Conservation (phyloP, 345 rosid species). For the Camelina sativa region DNA sequence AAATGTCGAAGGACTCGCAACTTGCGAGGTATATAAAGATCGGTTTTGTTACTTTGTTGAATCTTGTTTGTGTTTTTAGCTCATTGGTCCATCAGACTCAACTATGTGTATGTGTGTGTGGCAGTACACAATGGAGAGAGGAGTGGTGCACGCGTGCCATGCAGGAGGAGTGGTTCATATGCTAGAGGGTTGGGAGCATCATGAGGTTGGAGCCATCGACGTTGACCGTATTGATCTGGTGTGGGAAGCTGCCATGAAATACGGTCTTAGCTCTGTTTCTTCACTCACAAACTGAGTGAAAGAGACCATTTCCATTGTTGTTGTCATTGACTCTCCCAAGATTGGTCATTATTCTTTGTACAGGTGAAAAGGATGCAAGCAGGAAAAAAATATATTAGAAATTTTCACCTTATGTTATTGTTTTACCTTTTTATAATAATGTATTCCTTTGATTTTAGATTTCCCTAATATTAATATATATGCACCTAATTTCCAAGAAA, state of each 20-base stretch:
- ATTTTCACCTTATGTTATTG: constrained; percentile 35
- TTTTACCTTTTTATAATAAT: constrained; percentile 18
- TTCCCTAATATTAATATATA: constrained; percentile 8
- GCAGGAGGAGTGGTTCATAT: constrained; percentile 96
- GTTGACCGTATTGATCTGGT: constrained; percentile 87
- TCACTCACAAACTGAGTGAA: constrained; percentile 31
- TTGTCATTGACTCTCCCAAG: constrained; percentile 18
- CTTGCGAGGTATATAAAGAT: constrained; percentile 70
- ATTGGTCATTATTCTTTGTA: constrained; percentile 44
- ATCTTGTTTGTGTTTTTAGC: constrained; percentile 1
- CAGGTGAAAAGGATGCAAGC: constrained; percentile 36
- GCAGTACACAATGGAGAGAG: constrained; percentile 97
- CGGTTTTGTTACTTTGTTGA: background rate
- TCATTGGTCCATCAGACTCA: background rate
- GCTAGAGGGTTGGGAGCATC: constrained; percentile 89
- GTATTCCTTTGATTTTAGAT: constrained; percentile 3
- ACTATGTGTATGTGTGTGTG: constrained; percentile 14
- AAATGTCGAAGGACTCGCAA: constrained; percentile 88
- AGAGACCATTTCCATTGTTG: constrained; percentile 12
- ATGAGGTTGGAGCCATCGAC: constrained; percentile 93
- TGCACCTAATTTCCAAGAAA: constrained; percentile 15
- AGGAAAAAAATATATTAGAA: background rate
- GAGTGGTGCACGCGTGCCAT: constrained; percentile 98
- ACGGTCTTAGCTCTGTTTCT: constrained; percentile 71
- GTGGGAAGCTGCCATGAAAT: constrained; percentile 90